phyloP scores from a whole-genome alignment of 1,284 basidiomycete genomes.

The Rhodotorula sp. region DNA sequence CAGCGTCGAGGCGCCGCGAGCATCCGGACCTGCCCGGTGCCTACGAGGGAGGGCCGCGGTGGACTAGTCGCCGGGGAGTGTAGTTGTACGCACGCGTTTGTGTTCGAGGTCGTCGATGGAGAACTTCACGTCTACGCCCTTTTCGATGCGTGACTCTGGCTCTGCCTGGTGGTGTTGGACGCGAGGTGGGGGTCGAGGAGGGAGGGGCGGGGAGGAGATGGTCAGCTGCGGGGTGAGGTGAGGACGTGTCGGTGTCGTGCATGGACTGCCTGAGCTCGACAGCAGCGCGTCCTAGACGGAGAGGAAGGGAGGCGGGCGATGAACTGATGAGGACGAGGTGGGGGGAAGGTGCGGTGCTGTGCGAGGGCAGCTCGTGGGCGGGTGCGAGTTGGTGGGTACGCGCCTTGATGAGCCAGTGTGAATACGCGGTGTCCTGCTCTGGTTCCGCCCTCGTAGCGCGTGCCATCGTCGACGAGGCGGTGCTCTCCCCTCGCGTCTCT shows the following conservation, averaged over 20 bases:
- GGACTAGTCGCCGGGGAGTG: background rate
- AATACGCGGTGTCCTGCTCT: background rate
- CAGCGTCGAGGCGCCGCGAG: too few species aligned
- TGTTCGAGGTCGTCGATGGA: constrained; percentile 33
- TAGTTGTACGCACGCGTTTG: constrained; percentile 1
- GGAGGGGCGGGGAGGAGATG: too few species aligned
- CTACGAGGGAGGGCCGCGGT: background rate
- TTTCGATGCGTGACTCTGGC: constrained; percentile 31
- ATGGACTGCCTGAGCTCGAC: too few species aligned
- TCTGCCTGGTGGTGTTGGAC: constrained; percentile 16
- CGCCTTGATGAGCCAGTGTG: constrained; percentile 34
- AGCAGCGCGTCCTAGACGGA: too few species aligned
- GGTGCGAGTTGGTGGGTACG: background rate
- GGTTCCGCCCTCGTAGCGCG: background rate
- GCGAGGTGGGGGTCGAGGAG: background rate
- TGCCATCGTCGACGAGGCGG: background rate
- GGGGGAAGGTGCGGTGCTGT: background rate
- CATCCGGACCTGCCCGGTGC: too few species aligned
- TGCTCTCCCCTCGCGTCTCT: too few species aligned
- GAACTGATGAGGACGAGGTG: background rate
- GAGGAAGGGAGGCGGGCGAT: too few species aligned
- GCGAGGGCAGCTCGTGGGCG: background rate
- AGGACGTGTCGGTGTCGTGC: too few species aligned
- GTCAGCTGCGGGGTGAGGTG: too few species aligned
- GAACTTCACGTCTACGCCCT: constrained; percentile 37